Conservation (phyloP, 2,329 filamentous ascomycete species). For the Chalaropsis thielavioides region DNA sequence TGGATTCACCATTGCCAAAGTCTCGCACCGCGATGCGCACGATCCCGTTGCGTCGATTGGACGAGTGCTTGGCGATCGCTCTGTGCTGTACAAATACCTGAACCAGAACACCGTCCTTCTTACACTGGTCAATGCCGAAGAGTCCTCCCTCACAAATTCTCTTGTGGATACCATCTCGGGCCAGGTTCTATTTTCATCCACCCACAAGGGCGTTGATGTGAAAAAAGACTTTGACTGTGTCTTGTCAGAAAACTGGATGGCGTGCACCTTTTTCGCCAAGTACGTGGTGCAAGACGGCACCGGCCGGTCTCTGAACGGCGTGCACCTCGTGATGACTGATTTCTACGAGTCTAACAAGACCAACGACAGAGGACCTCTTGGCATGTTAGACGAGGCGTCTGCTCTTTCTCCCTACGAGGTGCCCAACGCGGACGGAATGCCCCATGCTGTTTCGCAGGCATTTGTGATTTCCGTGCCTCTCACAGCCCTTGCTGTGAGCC, state of each 20-base stretch:
- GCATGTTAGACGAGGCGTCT: conserved; percentile 51
- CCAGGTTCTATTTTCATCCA: conserved; percentile 56
- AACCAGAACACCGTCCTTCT: conserved; percentile 75
- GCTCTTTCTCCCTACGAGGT: conserved; percentile 52
- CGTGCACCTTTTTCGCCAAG: conserved; percentile 61
- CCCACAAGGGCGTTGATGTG: conserved; percentile 59
- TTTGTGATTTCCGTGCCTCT: conserved; percentile 72
- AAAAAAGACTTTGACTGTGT: conserved; percentile 59
- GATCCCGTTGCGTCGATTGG: conserved; percentile 92
- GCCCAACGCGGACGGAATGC: conserved; percentile 43
- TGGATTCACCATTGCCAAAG: conserved; percentile 52
- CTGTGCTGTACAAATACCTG: conserved; percentile 95
- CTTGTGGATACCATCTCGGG: conserved; percentile 80
- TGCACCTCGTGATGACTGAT: conserved; percentile 74
- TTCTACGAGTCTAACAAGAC: conserved; percentile 73
- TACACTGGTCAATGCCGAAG: conserved; percentile 47
- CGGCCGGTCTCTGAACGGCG: conserved; percentile 52
- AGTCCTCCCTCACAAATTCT: conserved; percentile 53
- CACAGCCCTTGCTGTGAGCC: conserved; percentile 64
- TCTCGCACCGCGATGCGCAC: conserved; percentile 55
- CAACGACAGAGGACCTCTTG: conserved; percentile 73
- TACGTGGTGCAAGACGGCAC: conserved; percentile 41
- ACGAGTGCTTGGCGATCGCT: conserved; percentile 76
- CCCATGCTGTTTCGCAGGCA: conserved; percentile 64
- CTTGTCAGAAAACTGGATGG: conserved; percentile 89